phyloP scores from a whole-genome alignment of 2,329 filamentous ascomycete species.

The Colletotrichum brevisporum region DNA sequence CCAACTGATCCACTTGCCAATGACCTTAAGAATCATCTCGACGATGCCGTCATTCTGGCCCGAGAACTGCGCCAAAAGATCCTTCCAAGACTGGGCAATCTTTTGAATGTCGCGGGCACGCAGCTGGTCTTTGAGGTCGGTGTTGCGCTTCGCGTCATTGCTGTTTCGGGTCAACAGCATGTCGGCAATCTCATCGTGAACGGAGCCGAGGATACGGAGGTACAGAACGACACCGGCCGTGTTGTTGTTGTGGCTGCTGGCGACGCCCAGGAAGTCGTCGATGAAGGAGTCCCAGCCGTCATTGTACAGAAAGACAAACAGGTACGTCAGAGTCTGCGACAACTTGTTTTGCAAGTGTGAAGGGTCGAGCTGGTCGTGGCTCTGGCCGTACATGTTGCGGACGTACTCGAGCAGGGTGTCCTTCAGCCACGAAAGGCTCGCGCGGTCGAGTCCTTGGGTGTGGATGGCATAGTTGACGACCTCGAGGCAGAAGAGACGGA shows the following conservation, averaged over 20 bases:
- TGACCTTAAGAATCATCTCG: slow-evolving; percentile 90
- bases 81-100: slow-evolving; percentile 91
- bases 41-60: slow-evolving; percentile 79
- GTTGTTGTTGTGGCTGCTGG: slow-evolving; percentile 73
- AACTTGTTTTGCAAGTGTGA: slow-evolving; percentile 93
- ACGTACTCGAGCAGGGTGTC: slow-evolving; percentile 87
- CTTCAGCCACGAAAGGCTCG: slow-evolving; percentile 82
- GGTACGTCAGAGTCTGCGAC: slow-evolving; percentile 93
- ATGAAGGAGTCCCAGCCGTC: slow-evolving; percentile 91
- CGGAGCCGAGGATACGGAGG: slow-evolving; percentile 86
- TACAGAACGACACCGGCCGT: slow-evolving; percentile 85
- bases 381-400: slow-evolving; percentile 78
- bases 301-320: slow-evolving; percentile 90
- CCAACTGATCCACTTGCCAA: slow-evolving; percentile 99
- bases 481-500: slow-evolving; percentile 90
- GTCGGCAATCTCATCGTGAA: slow-evolving; percentile 98
- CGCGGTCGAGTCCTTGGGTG: slow-evolving; percentile 79
- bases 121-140: slow-evolving; percentile 90
- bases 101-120: slow-evolving; percentile 89
- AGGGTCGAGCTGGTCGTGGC: slow-evolving; percentile 74
- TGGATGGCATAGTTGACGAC: slow-evolving; percentile 94
- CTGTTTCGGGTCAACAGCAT: slow-evolving; percentile 84
- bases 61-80: slow-evolving; percentile 85
- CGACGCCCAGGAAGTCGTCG: slow-evolving; percentile 87
- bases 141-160: slow-evolving; percentile 87